Conservation (phyloP, 2,329 filamentous ascomycete genomes). For the Penicillium concentricum region DNA sequence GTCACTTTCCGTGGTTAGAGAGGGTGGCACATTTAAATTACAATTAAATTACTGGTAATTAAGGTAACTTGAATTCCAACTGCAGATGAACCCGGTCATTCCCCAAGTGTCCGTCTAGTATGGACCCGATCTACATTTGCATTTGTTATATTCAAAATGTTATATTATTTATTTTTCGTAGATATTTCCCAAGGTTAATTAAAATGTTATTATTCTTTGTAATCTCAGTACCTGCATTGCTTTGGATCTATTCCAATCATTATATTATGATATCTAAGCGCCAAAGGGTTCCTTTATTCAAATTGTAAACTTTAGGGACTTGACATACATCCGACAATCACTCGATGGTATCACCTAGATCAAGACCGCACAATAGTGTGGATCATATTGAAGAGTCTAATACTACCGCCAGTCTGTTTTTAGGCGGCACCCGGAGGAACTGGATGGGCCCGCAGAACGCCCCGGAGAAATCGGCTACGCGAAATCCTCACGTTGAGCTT, state of each 20-base stretch:
- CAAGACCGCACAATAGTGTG: slow-evolving; percentile 6
- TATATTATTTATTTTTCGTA: no score
- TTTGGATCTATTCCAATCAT: not conserved
- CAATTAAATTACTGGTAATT: not conserved
- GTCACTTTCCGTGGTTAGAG: slow-evolving; percentile 10
- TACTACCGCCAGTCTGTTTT: slow-evolving; percentile 41
- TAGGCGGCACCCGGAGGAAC: slow-evolving; percentile 38
- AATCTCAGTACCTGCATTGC: not conserved
- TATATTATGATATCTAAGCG: not conserved
- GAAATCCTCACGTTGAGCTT: not conserved
- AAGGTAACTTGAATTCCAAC: no score
- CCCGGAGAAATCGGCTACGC: not conserved
- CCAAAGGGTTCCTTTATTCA: not conserved
- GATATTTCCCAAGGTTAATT: no score
- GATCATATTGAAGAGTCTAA: slow-evolving; percentile 34
- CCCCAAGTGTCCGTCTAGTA: not conserved
- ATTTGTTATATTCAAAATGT: no score
- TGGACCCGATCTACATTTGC: no score
- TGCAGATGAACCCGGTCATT: not conserved
- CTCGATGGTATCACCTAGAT: slow-evolving; percentile 9
- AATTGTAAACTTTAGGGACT: not conserved
- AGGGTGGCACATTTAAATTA: slow-evolving; percentile 1
- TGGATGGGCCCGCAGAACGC: slow-evolving; percentile 36
- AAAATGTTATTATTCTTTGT: no score
- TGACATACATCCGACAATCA: not conserved